A percentile compares a stretch with the other conserved stretches of the same genome.
phyloP scores from a whole-genome alignment of 1,284 basidiomycete genomes.

The Fomitopsis schrenkii region DNA sequence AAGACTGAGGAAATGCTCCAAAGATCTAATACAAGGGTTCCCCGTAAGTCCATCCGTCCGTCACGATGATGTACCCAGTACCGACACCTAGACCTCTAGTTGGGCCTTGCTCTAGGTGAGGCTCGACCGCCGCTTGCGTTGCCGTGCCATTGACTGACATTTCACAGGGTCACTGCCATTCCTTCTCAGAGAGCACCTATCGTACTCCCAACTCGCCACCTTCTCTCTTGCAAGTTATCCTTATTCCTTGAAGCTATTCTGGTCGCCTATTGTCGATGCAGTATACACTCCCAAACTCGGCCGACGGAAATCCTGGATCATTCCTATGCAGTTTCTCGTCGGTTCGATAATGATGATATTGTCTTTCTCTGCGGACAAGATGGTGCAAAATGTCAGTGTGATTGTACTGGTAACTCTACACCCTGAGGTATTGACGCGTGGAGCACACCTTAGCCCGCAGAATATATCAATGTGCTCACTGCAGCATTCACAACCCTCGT shows the following conservation, averaged over 20 bases:
- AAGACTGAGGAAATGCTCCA: constrained; percentile 8
- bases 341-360: constrained; percentile 89
- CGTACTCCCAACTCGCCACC: constrained; percentile 94
- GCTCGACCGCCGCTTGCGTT: background rate
- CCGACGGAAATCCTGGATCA: constrained; percentile 96
- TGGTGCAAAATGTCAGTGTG: constrained; percentile 76
- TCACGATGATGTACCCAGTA: background rate
- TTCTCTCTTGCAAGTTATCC: constrained; percentile 96
- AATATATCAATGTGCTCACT: constrained; percentile 82
- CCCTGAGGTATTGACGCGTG: background rate
- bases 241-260: constrained; percentile 95
- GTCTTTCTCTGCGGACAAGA: constrained; percentile 73
- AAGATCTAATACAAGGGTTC: constrained; percentile 92
- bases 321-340: constrained; percentile 93
- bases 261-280: constrained; percentile 98
- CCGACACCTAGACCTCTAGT: constrained; percentile 30
- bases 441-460: constrained; percentile 55
- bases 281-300: constrained; percentile 81
- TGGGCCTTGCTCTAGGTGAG: constrained; percentile 72
- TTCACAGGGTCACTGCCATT: constrained; percentile 89
- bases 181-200: constrained; percentile 90
- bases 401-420: background rate
- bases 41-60: constrained; percentile 62
- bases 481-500: constrained; percentile 88
- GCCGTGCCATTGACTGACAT: constrained; percentile 3